Percentiles rank a stretch among this genome's conserved stretches.
These are phyloP conservation scores for Alternaria postmessia DNA, from an alignment of 2,329 filamentous ascomycete genomes.

Conservation along the genomic window DNA sequence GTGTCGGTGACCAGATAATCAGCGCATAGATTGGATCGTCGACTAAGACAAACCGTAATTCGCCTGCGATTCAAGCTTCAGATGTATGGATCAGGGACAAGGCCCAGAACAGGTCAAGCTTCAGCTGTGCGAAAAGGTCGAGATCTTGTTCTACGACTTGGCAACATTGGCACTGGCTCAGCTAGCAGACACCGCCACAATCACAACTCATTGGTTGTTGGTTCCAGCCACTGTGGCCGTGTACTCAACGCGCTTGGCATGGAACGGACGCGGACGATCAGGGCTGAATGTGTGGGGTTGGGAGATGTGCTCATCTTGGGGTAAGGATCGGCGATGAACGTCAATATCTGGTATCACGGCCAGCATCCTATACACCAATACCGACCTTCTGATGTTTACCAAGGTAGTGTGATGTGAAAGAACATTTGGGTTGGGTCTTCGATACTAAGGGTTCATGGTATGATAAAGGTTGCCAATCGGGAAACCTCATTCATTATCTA, in stretches of 20 bases:
- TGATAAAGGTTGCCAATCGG: too few species aligned
- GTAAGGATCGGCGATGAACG: too few species aligned
- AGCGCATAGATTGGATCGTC: constrained; percentile 1
- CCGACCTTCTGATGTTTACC: too few species aligned
- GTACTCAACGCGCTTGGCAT: neutral
- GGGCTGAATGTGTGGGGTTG: too few species aligned
- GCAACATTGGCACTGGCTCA: neutral
- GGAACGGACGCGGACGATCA: too few species aligned
- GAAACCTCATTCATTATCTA: too few species aligned
- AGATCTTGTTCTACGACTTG: constrained; percentile 3
- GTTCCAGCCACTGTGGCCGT: neutral
- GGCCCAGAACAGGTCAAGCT: neutral
- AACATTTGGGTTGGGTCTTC: too few species aligned
- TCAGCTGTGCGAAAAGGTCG: neutral
- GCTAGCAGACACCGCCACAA: neutral
- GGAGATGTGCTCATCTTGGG: too few species aligned
- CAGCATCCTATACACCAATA: too few species aligned
- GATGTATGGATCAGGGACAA: neutral
- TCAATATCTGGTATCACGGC: too few species aligned
- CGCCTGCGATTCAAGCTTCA: neutral
- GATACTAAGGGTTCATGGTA: too few species aligned
- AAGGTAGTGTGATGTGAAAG: too few species aligned
- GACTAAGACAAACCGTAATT: neutral
- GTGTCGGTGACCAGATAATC: neutral
- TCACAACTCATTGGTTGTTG: neutral